A percentile compares a stretch with the other conserved stretches of the same genome.
These are phyloP conservation scores for Seiridium unicorne DNA, from an alignment of 2,329 filamentous ascomycete genomes.

Conservation along the genomic window DNA sequence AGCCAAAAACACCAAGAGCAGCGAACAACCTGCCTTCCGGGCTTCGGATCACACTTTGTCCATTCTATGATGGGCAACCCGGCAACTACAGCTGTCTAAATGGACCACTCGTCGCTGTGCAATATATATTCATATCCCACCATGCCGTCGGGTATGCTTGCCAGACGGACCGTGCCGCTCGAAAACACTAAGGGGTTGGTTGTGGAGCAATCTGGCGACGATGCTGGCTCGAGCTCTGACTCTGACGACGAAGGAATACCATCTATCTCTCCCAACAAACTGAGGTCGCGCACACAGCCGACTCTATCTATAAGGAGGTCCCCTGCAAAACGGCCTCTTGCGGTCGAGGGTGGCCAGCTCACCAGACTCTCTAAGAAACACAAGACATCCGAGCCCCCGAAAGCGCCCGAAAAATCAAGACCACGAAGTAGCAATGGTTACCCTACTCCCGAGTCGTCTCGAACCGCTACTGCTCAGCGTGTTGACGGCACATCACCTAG, in stretches of 20 bases:
- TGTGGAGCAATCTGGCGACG: background rate
- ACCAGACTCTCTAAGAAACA: background rate
- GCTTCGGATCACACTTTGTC: no score
- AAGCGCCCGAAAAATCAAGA: background rate
- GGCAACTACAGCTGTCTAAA: no score
- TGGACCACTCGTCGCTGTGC: no score
- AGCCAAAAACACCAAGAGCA: no score
- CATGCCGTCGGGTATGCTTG: no score
- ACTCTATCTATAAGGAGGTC: background rate
- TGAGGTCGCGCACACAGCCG: background rate
- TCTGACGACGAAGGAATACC: slow-evolving; percentile 24
- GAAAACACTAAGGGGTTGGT: no score
- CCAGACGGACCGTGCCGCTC: no score
- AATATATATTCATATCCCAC: no score
- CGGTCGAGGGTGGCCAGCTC: background rate
- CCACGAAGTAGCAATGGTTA: background rate
- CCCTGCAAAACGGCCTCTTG: background rate
- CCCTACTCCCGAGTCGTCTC: slow-evolving; percentile 7
- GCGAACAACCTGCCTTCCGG: no score
- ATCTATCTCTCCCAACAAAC: slow-evolving; percentile 15
- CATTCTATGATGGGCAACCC: no score
- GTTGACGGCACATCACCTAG: background rate
- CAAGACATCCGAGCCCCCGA: background rate
- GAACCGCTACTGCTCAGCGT: background rate
- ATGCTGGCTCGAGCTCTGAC: slow-evolving; percentile 14